Evolutionary conservation across 179 eudicot genomes (phyloP).

Genomic region (Silene coronaria): DNA sequence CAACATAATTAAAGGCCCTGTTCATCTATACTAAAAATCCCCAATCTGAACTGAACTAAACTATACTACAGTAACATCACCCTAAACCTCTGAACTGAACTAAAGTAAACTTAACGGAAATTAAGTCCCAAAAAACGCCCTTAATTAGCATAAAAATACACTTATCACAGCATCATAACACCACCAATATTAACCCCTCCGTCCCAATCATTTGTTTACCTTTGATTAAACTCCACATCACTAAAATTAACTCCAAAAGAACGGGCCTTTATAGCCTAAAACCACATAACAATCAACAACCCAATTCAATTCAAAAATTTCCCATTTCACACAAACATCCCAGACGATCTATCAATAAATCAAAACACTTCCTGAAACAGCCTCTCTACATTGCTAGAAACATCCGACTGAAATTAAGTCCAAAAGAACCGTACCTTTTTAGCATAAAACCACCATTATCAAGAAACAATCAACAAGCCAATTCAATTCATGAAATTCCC

Average conservation of each 20-base stretch:
- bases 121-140: no score
- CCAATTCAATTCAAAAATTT: neutral
- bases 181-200: neutral
- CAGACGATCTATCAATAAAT: neutral
- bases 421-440: no score
- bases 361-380: neutral
- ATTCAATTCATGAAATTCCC: neutral
- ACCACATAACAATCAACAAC: neutral
- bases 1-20: neutral
- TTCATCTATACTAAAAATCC: no score
- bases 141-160: neutral
- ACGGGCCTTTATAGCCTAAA: no score
- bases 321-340: neutral
- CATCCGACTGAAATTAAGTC: no score
- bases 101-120: no score
- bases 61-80: no score
- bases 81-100: no score
- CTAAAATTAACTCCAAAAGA: no score
- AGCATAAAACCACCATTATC: neutral
- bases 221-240: no score
- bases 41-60: no score
- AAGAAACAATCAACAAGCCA: neutral
- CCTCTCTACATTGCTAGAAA: neutral
- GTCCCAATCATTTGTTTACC: neutral
- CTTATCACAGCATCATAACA: neutral